Base-by-base conservation (phyloP, 352 stramenopile genomes). In the Peronospora farinosa region DNA sequence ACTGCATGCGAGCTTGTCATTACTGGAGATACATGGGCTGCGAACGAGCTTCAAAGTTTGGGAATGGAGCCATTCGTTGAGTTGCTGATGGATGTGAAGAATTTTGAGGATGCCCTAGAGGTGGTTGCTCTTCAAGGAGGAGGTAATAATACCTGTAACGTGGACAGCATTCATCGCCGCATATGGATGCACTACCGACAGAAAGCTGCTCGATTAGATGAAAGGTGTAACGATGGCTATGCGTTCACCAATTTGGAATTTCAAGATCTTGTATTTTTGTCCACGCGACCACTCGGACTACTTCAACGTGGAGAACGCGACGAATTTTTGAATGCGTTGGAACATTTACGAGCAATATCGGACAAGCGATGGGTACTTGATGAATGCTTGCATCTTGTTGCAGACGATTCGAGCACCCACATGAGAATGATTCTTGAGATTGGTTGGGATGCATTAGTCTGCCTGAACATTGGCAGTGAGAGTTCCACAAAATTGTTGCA, bases 401-500 rank as follows among this genome's bases (percentile, higher is more conserved):
- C 60, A 0, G 51, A 67, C 5, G 62, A 72, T 36, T 85, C 72
- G 7, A 65, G 66, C 2, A 40, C 48, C 3, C 60, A 69, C n/a
- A 87, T 86, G 76, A 82, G 77, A 19, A 72, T 74, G 13, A 57
- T 89, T 11, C 49, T 89, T n/a, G 54, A 67, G 8, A 39, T 71
- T 39, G 78, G 72, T 2, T 54, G 67, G 51, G 53, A 62, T 48
- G 64, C 69, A 3, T 54, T 67, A 37, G 17, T 49, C 3, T 52
- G 15, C 9, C 11, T 70, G 19, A 40, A 48, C 23, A 45, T 41
- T 23, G 12, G 9, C 21, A 38, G 60, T 8, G 49, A 56, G 12
- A 36, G 36, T 15, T 19, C 21, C 15, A 40, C 23, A 17, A 46
- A 69, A 21, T 27, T 60, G 5, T 46, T 33, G 5, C 15, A 53